Conservation (phyloP, 2,329 filamentous ascomycete genomes). For the Penicillium sp. region DNA sequence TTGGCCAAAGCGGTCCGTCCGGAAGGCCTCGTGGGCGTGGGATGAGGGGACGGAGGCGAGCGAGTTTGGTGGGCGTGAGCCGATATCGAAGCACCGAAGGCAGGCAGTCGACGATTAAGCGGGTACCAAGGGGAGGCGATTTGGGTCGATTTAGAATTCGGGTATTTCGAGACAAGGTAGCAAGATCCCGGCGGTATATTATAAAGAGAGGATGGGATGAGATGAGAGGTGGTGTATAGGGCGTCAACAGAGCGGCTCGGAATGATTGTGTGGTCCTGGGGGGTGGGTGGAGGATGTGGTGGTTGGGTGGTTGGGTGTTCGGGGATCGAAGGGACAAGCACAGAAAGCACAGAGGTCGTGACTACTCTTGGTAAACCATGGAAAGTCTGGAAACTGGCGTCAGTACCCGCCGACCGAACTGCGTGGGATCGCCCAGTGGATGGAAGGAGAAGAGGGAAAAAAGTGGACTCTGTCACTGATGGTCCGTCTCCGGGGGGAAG, state of each 20-base stretch:
- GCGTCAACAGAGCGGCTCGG: not conserved
- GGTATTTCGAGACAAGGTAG: slow-evolving; percentile 10
- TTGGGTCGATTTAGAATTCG: slow-evolving; percentile 19
- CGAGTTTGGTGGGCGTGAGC: slow-evolving; percentile 4
- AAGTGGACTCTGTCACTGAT: slow-evolving; percentile 28
- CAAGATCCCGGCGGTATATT: slow-evolving; percentile 25
- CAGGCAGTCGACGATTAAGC: not conserved
- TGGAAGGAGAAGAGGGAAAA: slow-evolving; percentile 23
- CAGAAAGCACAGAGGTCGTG: not conserved
- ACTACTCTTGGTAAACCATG: slow-evolving; percentile 2
- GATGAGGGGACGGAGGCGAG: slow-evolving; percentile 5
- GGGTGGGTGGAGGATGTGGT: too few relatives aligned
- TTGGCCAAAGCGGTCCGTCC: slow-evolving; percentile 36
- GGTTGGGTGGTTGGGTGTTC: slow-evolving; percentile 3
- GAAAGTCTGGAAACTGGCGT: slow-evolving; percentile 24
- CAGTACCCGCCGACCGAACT: slow-evolving; percentile 30
- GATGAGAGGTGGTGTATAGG: not conserved
- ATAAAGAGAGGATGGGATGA: slow-evolving; percentile 1
- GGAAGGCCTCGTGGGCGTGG: slow-evolving; percentile 10
- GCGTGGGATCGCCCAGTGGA: slow-evolving; percentile 29
- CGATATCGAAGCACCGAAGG: slow-evolving; percentile 10
- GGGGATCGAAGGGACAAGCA: slow-evolving; percentile 20
- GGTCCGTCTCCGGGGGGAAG: slow-evolving; percentile 32
- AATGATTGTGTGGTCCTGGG: slow-evolving; percentile 4
- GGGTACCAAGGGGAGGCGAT: slow-evolving; percentile 3